Base-by-base conservation (phyloP, 2,329 filamentous ascomycete species). In the Penicillium hordei region DNA sequence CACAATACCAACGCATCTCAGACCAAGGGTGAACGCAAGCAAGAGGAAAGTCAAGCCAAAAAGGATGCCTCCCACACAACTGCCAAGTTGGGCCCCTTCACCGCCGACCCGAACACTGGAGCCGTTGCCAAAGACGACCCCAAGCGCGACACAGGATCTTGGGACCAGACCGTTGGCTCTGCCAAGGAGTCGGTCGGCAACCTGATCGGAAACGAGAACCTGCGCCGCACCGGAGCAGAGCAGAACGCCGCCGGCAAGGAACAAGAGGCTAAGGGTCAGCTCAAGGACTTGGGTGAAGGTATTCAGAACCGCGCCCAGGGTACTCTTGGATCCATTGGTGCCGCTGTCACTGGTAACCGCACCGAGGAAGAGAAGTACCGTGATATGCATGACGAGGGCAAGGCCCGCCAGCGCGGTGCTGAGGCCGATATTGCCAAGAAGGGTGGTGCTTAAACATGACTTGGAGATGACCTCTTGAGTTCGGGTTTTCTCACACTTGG, bases 151-250 rank as follows among this genome's bases (percentile, higher is more conserved):
- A 73, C 84, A 19, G 93, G 93, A 43, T 82, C 83, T 19, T 95
- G 89, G 87, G 91, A 96, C 79, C 93, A 97, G 78, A 96, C 91
- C 5, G 71, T 93, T n/a, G 93, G 93, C 52, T 85, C 89, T 1
- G 87, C 87, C 43, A 97, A 97, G 81, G 91, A 97, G 73, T 80
- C 87, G 5, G 62, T 94, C 1, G 93, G 93, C 57, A 87, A 87
- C 19, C 67, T 93, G 5, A 65, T 93, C 27, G 93, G 93, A 59
- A 86, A 85, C 62, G 88, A 94, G 77, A 82, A 80, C 34, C 76
- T 97, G 53, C 93, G 93, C 80, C 81, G 85, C 48, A 72, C 86
- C 25, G 93, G 93, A 5, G 85, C 85, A 33, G 76, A 88, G 68
- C 92, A 97, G 79, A 95, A 96, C 71, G 79, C 84, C 34, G 82